These are phyloP conservation scores for Vanderwaltozyma polyspora DNA, from an alignment of 805 yeast genomes.

Conservation along the genomic window DNA sequence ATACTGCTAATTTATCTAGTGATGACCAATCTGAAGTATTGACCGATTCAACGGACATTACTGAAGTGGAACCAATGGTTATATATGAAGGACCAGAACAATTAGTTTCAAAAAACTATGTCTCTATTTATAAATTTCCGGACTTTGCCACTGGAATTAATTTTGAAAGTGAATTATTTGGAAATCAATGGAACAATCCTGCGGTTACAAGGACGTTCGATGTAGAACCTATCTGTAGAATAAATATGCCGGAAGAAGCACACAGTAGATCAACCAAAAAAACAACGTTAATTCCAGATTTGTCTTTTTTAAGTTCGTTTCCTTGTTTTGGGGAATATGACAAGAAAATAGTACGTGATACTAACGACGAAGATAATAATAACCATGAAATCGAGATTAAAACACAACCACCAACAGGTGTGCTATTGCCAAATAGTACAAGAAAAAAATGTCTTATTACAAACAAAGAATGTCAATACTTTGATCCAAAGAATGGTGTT, in stretches of 20 bases:
- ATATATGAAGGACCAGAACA: conserved; percentile 61
- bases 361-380: conserved; percentile 35
- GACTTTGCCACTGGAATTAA: background rate
- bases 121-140: conserved; percentile 38
- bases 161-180: conserved; percentile 36
- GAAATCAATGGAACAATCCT: conserved; percentile 39
- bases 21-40: background rate
- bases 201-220: conserved; percentile 44
- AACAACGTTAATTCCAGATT: conserved; percentile 34
- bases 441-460: conserved; percentile 63
- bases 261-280: conserved; percentile 27
- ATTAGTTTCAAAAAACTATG: conserved; percentile 41
- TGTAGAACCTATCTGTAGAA: conserved; percentile 36
- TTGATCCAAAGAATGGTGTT: conserved; percentile 80
- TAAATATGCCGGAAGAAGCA: conserved; percentile 27
- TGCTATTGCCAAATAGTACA: conserved; percentile 56
- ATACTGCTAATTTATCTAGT: background rate
- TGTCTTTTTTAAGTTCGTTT: conserved; percentile 25
- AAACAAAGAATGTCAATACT: conserved; percentile 57
- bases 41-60: background rate
- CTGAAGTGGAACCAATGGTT: background rate
- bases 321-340: conserved; percentile 54
- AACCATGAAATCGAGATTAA: conserved; percentile 40
- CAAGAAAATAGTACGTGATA: conserved; percentile 31
- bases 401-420: conserved; percentile 68